A percentile compares a stretch with the other conserved stretches of the same genome.
phyloP scores from a whole-genome alignment of 1,284 basidiomycete species.

The Phellinidium pouzarii region DNA sequence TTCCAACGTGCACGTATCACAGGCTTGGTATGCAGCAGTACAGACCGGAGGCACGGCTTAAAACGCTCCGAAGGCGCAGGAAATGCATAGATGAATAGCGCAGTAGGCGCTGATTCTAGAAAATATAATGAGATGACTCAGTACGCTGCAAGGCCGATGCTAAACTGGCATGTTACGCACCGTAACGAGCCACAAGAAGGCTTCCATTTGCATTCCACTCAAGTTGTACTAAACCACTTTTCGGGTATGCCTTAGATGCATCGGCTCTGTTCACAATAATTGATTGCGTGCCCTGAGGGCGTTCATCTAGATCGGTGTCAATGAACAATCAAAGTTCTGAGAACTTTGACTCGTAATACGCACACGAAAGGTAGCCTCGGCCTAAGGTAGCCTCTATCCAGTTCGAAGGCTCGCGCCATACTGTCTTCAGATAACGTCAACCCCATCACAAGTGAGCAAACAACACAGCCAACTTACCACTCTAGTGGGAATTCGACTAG shows the following conservation, averaged over 20 bases:
- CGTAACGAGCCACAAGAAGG: conserved; percentile 65
- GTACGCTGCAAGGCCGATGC: conserved; percentile 2
- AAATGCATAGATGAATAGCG: conserved; percentile 54
- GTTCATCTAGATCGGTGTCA: conserved; percentile 46
- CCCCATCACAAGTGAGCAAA: not conserved
- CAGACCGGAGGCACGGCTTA: conserved; percentile 52
- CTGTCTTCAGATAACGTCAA: conserved; percentile 42
- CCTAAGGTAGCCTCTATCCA: conserved; percentile 78
- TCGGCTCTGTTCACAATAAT: conserved; percentile 45
- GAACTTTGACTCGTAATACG: conserved; percentile 31
- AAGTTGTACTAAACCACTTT: conserved; percentile 60
- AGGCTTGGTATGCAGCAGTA: conserved; percentile 56
- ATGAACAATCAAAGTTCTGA: not conserved
- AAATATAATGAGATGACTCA: conserved; percentile 6
- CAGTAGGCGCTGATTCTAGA: conserved; percentile 56
- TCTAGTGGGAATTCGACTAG: conserved; percentile 44
- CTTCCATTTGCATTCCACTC: conserved; percentile 75
- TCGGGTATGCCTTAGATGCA: conserved; percentile 51
- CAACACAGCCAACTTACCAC: conserved; percentile 23
- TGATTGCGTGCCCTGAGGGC: conserved; percentile 48
- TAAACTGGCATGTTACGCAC: conserved; percentile 27
- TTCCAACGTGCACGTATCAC: conserved; percentile 70
- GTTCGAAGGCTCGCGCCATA: conserved; percentile 76
- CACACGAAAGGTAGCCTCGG: conserved; percentile 78
- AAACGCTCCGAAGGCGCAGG: conserved; percentile 47